phyloP scores from a whole-genome alignment of 345 rosid genomes.

The Eucalyptus grandis region DNA sequence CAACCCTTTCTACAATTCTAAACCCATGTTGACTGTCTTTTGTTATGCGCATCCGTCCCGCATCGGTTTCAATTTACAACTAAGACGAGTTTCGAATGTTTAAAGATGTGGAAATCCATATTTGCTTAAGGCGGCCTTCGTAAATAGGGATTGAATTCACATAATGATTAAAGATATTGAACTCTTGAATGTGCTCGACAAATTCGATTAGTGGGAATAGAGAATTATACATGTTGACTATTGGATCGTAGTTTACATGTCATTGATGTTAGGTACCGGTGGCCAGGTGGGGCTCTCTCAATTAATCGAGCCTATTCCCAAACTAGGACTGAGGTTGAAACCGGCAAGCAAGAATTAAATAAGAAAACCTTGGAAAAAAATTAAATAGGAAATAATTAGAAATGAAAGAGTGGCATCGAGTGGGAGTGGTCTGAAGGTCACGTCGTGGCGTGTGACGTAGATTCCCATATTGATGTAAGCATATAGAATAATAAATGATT shows the following conservation, averaged over 20 bases:
- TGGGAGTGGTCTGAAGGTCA: background rate
- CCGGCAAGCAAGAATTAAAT: background rate
- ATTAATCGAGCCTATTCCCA: background rate
- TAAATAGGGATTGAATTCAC: background rate
- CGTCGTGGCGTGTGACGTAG: background rate
- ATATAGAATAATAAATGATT: background rate
- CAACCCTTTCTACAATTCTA: background rate
- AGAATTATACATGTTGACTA: background rate
- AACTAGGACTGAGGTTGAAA: background rate
- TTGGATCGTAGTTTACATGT: background rate
- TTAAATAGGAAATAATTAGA: background rate
- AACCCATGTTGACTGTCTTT: background rate
- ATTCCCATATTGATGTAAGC: background rate
- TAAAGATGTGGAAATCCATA: background rate
- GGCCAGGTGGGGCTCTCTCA: background rate
- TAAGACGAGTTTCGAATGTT: background rate
- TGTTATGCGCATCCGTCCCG: accelerated
- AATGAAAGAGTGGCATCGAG: background rate
- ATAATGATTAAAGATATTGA: background rate
- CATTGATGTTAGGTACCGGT: background rate
- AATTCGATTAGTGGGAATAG: background rate
- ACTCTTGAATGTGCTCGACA: background rate
- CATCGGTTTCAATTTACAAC: background rate
- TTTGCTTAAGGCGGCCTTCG: background rate
- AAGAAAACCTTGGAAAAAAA: background rate